phyloP scores from a whole-genome alignment of 352 stramenopile genomes.

The Bremia lactucae region DNA sequence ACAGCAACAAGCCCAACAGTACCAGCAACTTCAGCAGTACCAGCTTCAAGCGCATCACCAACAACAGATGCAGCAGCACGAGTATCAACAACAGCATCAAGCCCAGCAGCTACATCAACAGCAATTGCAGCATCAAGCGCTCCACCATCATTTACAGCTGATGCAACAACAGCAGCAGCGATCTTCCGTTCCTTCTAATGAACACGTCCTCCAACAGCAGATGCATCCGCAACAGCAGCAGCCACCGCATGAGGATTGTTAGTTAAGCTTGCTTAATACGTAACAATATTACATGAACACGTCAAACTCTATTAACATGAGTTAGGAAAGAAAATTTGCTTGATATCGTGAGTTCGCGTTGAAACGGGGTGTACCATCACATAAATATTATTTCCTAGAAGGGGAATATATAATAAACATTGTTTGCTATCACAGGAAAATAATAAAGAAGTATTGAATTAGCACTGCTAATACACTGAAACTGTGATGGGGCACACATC shows the following conservation, averaged over 20 bases:
- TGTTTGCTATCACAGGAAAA: no score
- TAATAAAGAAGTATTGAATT: no score
- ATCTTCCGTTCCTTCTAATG: conserved; percentile 18
- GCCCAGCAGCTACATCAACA: conserved; percentile 38
- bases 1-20: conserved; percentile 40
- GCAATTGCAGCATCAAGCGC: conserved; percentile 39
- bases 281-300: no score
- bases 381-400: no score
- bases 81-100: conserved; percentile 36
- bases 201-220: conserved; percentile 25
- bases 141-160: conserved; percentile 38
- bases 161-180: conserved; percentile 33
- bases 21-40: conserved; percentile 39
- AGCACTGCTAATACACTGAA: no score
- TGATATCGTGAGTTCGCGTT: no score
- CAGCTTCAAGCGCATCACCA: conserved; percentile 45
- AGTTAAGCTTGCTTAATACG: no score
- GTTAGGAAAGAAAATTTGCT: no score
- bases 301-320: no score
- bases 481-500: no score
- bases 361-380: no score
- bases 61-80: conserved; percentile 25
- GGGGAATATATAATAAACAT: no score
- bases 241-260: conserved; percentile 19
- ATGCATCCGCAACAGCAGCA: conserved; percentile 18